Percentiles rank a stretch among this genome's conserved stretches.
These are phyloP conservation scores for Effrenium voratum DNA, from an alignment of 73 alveolate species.

Conservation along the genomic window DNA sequence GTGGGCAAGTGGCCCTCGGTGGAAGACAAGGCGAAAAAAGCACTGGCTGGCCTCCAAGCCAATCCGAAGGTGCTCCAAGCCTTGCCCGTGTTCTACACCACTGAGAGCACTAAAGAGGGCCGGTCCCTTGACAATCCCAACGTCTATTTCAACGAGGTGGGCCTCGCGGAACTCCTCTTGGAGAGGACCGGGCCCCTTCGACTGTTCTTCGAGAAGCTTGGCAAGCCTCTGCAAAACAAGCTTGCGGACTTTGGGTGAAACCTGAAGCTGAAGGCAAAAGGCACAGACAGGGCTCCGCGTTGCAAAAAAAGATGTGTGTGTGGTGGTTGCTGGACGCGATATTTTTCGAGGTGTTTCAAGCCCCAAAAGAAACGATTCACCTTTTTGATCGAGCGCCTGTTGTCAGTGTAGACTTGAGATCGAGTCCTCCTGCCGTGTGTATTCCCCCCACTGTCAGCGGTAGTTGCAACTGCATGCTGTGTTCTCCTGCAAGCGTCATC, in stretches of 20 bases:
- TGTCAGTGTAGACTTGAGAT: no score
- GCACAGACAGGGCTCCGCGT: no score
- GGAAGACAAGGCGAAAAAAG: background rate
- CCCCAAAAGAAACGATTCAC: no score
- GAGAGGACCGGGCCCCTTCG: background rate
- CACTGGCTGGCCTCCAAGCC: background rate
- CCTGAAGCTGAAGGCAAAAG: no score
- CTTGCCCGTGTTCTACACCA: constrained; percentile 16
- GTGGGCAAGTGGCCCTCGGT: background rate
- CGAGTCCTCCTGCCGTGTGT: no score
- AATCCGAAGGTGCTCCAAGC: background rate
- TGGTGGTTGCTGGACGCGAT: no score
- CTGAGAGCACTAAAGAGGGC: background rate
- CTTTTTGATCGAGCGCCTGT: no score
- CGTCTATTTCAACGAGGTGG: background rate
- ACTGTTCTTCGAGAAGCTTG: background rate
- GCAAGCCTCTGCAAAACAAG: background rate
- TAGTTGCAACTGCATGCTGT: no score
- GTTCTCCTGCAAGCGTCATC: no score
- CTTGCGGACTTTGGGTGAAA: background rate
- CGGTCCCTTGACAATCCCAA: background rate
- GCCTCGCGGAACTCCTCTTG: background rate
- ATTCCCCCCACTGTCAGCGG: no score
- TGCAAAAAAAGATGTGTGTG: no score
- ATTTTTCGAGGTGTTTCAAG: no score